These are phyloP conservation scores for Fraxinus angustifolia DNA, from an alignment of 305 asterid genomes.

Conservation along the genomic window DNA sequence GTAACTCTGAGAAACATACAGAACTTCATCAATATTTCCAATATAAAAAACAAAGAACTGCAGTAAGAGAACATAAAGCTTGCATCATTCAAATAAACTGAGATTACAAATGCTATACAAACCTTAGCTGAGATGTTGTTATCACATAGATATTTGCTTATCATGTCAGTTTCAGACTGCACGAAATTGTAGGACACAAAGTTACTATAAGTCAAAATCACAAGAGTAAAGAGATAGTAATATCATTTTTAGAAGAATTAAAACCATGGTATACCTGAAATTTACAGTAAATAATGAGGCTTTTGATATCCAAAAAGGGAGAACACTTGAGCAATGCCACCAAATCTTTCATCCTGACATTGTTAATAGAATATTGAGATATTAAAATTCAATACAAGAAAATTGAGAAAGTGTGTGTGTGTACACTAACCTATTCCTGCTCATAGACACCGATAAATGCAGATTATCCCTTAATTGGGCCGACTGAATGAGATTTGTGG, in stretches of 20 bases:
- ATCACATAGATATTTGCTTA: constrained; percentile 83
- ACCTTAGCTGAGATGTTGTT: constrained; percentile 83
- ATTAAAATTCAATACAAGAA: constrained; percentile 15
- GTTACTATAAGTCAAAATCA: constrained; percentile 22
- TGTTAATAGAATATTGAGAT: constrained; percentile 16
- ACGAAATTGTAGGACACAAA: constrained; percentile 21
- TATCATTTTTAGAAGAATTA: constrained; percentile 12
- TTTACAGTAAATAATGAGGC: constrained; percentile 92
- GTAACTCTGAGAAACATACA: constrained; percentile 62
- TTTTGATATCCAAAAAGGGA: constrained; percentile 64
- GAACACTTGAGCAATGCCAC: constrained; percentile 65
- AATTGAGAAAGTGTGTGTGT: constrained; percentile 14
- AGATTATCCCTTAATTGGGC: constrained; percentile 79
- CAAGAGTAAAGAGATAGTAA: constrained; percentile 1
- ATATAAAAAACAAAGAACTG: constrained; percentile 15
- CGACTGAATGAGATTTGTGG: constrained; percentile 57
- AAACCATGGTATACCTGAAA: constrained; percentile 58
- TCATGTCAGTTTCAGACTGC: constrained; percentile 84
- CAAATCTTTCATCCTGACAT: constrained; percentile 73
- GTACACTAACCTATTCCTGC: constrained; percentile 55
- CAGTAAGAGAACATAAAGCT: constrained; percentile 23
- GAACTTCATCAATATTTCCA: constrained; percentile 10
- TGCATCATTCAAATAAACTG: constrained; percentile 21
- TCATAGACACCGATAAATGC: constrained; percentile 69
- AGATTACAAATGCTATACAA: constrained; percentile 35